phyloP scores from a whole-genome alignment of 2,329 filamentous ascomycete species.

The Grosmannia penicillata region DNA sequence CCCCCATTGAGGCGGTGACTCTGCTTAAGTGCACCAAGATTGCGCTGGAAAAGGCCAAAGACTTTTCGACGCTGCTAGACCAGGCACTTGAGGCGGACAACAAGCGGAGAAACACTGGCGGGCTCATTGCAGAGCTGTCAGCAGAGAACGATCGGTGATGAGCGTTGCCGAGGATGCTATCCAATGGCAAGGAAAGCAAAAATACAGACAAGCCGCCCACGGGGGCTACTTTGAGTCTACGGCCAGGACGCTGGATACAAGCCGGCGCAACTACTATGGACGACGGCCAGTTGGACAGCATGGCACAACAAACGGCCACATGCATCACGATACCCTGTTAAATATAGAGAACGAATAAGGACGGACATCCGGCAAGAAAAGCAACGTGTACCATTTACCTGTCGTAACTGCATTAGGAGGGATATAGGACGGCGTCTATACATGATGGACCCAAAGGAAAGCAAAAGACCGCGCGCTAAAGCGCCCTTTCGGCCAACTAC shows the following conservation, averaged over 20 bases:
- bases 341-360: not conserved
- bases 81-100: conserved; percentile 61
- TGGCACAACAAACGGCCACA: not conserved
- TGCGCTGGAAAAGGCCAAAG: conserved; percentile 66
- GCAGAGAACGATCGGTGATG: conserved; percentile 74
- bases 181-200: not conserved
- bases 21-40: conserved; percentile 63
- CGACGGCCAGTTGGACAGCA: too few relatives aligned
- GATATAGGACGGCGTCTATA: not conserved
- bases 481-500: not conserved
- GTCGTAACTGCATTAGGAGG: not conserved
- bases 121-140: conserved; percentile 60
- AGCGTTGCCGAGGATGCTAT: conserved; percentile 2
- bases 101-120: conserved; percentile 63
- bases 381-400: not conserved
- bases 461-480: not conserved
- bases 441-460: not conserved
- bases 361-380: not conserved
- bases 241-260: not conserved
- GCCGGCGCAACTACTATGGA: too few relatives aligned
- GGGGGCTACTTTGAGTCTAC: too few relatives aligned
- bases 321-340: conserved; percentile 11
- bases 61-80: conserved; percentile 61
- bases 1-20: conserved; percentile 62
- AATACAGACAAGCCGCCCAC: not conserved